phyloP scores from a whole-genome alignment of 352 stramenopile species.

The Lagenidium giganteum region DNA sequence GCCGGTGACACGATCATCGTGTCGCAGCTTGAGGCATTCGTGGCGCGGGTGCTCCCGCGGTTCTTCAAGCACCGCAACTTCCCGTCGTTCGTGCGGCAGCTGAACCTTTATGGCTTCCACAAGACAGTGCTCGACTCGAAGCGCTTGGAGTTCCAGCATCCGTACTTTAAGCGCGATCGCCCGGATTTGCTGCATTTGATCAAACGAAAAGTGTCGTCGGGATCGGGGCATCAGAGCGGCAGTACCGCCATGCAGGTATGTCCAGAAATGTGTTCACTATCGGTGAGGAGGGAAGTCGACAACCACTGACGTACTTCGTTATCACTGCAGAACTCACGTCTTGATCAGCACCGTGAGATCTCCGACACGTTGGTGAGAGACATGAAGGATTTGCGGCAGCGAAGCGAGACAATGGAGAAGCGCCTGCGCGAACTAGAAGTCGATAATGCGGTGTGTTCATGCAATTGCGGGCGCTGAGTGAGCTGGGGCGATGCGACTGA shows the following conservation, averaged over 20 bases:
- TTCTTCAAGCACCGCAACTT: conserved; percentile 94
- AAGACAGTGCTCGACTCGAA: conserved; percentile 92
- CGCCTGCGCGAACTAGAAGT: conserved; percentile 79
- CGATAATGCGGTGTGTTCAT: conserved; percentile 69
- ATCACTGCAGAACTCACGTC: conserved; percentile 43
- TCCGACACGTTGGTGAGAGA: conserved; percentile 76
- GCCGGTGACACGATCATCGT: conserved; percentile 92
- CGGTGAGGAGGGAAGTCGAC: no score
- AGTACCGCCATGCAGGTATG: conserved; percentile 49
- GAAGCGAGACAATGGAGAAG: conserved; percentile 87
- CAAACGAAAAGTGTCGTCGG: conserved; percentile 82
- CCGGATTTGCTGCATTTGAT: conserved; percentile 85
- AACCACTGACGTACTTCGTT: no score
- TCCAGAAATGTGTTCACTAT: conserved; percentile 9
- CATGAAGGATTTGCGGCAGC: conserved; percentile 79
- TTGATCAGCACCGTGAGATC: conserved; percentile 72
- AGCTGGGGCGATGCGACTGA: background rate
- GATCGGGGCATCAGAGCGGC: conserved; percentile 32
- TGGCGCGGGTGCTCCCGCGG: conserved; percentile 77
- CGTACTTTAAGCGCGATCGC: conserved; percentile 86
- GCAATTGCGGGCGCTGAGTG: background rate
- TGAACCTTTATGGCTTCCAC: conserved; percentile 93
- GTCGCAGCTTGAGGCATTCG: conserved; percentile 76
- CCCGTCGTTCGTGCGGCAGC: conserved; percentile 91
- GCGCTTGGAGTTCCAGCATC: conserved; percentile 91